These are phyloP conservation scores for Penicillium psychrosexuale DNA, from an alignment of 2,329 filamentous ascomycete genomes.

Conservation along the genomic window DNA sequence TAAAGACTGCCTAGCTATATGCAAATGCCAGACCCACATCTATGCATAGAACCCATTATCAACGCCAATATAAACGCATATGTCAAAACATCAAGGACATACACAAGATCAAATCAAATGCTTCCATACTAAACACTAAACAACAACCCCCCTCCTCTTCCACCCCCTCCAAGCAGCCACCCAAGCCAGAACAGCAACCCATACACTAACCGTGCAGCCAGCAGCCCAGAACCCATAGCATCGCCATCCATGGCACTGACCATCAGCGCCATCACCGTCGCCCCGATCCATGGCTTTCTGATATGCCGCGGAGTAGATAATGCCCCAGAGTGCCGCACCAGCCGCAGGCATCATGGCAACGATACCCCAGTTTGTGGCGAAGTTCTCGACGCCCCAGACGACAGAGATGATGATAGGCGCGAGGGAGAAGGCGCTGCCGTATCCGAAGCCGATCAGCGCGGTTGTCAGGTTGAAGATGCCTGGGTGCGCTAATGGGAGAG, in stretches of 20 bases:
- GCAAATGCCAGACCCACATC: neutral
- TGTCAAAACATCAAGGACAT: neutral
- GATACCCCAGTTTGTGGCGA: slow-evolving; percentile 96
- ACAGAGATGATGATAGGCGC: slow-evolving; percentile 92
- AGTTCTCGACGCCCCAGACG: slow-evolving; percentile 98
- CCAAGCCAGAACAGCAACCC: slow-evolving; percentile 70
- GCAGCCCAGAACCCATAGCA: slow-evolving; percentile 94
- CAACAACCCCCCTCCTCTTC: slow-evolving; percentile 70
- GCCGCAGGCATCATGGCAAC: slow-evolving; percentile 86
- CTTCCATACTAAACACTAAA: slow-evolving; percentile 37
- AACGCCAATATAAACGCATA: neutral
- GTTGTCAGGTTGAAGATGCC: slow-evolving; percentile 84
- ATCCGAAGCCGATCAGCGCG: slow-evolving; percentile 79
- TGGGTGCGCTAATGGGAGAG: slow-evolving; percentile 72
- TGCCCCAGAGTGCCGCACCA: slow-evolving; percentile 84
- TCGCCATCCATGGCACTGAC: slow-evolving; percentile 72
- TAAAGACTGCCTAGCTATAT: neutral
- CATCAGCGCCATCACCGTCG: slow-evolving; percentile 37
- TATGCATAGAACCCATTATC: neutral
- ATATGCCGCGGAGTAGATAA: slow-evolving; percentile 67
- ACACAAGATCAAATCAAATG: neutral
- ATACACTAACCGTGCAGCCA: slow-evolving; percentile 66
- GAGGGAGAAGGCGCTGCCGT: slow-evolving; percentile 86
- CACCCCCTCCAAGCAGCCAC: slow-evolving; percentile 83
- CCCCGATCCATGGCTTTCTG: slow-evolving; percentile 44